Conservation (phyloP, 257 asterid species). For the Nicotiana otophora region DNA sequence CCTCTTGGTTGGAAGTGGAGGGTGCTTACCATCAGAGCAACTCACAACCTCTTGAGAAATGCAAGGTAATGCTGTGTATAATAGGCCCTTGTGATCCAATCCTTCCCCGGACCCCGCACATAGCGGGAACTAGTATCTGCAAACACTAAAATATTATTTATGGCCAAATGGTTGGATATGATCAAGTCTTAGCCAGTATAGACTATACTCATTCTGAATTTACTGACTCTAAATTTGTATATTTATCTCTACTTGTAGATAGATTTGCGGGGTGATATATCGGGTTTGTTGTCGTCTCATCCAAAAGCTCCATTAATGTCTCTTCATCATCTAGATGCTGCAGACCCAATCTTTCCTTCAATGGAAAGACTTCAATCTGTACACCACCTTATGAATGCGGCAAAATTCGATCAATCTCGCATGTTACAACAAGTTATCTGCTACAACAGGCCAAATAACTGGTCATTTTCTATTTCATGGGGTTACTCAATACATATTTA, state of each 20-base stretch:
- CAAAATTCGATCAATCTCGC: constrained; percentile 53
- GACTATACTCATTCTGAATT: background rate
- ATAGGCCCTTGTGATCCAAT: too few relatives aligned
- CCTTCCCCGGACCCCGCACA: too few relatives aligned
- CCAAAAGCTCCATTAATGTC: constrained; percentile 57
- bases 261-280: constrained; percentile 60
- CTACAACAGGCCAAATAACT: constrained; percentile 34
- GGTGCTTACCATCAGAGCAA: too few relatives aligned
- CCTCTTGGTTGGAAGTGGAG: too few relatives aligned
- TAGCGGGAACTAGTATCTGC: too few relatives aligned
- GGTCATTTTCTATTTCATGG: constrained; percentile 81
- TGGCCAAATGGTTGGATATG: too few relatives aligned
- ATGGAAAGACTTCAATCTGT: constrained; percentile 40
- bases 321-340: constrained; percentile 65
- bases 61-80: too few relatives aligned
- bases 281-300: constrained; percentile 64
- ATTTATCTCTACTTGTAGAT: constrained; percentile 25
- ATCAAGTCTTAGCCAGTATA: too few relatives aligned
- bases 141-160: too few relatives aligned
- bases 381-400: constrained; percentile 74
- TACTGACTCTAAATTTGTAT: background rate
- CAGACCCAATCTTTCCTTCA: constrained; percentile 58
- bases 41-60: too few relatives aligned
- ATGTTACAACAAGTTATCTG: constrained; percentile 71
- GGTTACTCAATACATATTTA: constrained; percentile 68